phyloP scores from a whole-genome alignment of 2,329 filamentous ascomycete genomes.

The Alternaria tenuissima region DNA sequence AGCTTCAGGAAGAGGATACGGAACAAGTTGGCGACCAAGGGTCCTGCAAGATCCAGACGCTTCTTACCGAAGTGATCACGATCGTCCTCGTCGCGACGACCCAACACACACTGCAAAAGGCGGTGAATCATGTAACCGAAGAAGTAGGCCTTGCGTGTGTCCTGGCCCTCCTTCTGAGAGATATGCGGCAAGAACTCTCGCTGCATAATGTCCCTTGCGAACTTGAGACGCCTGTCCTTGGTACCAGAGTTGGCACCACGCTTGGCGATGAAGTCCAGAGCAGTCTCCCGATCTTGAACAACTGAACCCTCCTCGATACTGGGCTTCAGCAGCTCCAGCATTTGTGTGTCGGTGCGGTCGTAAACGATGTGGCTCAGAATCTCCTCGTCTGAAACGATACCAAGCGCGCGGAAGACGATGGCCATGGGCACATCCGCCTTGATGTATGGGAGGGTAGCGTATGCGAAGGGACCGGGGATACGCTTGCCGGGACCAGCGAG shows the following conservation, averaged over 20 bases:
- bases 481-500: constrained; percentile 77
- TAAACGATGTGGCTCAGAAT: constrained; percentile 98
- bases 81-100: constrained; percentile 92
- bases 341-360: constrained; percentile 91
- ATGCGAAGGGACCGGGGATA: constrained; percentile 85
- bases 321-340: constrained; percentile 96
- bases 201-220: constrained; percentile 92
- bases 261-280: constrained; percentile 94
- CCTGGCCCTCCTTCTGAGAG: constrained; percentile 91
- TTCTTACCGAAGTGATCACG: constrained; percentile 99
- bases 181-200: constrained; percentile 98
- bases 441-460: constrained; percentile 90
- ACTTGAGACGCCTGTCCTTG: constrained; percentile 88
- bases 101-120: constrained; percentile 89
- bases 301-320: constrained; percentile 97
- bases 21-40: constrained; percentile 95
- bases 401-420: constrained; percentile 93
- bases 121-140: constrained; percentile 99
- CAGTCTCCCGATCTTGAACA: constrained; percentile 93
- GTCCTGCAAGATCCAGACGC: constrained; percentile 92
- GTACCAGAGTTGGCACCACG: constrained; percentile 80
- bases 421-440: constrained; percentile 93
- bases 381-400: constrained; percentile 96
- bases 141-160: constrained; percentile 97
- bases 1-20: constrained; percentile 89